These are phyloP conservation scores for Butyriboletus appendiculatus DNA, from an alignment of 1,284 basidiomycete genomes.

Conservation along the genomic window DNA sequence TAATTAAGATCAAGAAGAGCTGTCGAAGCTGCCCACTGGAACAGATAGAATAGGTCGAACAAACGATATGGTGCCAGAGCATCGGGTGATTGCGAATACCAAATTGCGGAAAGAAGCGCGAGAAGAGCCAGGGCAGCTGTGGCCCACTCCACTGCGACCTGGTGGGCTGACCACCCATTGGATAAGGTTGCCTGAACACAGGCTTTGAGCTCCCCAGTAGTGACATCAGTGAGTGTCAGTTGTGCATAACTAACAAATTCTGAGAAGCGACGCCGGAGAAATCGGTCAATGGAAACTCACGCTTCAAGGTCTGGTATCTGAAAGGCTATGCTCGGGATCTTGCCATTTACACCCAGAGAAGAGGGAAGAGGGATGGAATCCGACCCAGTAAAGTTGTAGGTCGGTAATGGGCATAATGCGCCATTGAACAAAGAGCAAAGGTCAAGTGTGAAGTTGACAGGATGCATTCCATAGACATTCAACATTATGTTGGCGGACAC, in stretches of 20 bases:
- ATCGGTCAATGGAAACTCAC: slow-evolving; percentile 14
- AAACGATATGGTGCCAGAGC: slow-evolving; percentile 61
- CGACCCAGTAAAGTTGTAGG: slow-evolving; percentile 83
- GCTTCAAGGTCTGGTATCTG: slow-evolving; percentile 91
- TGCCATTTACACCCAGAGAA: slow-evolving; percentile 50
- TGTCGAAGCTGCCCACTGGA: slow-evolving; percentile 79
- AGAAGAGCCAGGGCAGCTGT: slow-evolving; percentile 72
- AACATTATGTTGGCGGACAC: slow-evolving; percentile 79
- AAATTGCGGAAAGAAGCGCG: slow-evolving; percentile 65
- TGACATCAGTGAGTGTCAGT: slow-evolving; percentile 70
- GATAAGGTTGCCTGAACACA: slow-evolving; percentile 91
- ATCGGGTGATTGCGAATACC: slow-evolving; percentile 58
- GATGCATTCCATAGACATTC: slow-evolving; percentile 79
- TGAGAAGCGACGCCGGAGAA: slow-evolving; percentile 5
- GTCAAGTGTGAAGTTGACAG: slow-evolving; percentile 77
- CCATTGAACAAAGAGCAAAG: slow-evolving; percentile 77
- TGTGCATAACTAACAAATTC: slow-evolving; percentile 59
- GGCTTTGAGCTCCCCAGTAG: slow-evolving; percentile 72
- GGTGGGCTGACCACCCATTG: slow-evolving; percentile 86
- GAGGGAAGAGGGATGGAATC: slow-evolving; percentile 76
- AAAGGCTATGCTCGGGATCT: slow-evolving; percentile 82
- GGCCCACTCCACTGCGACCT: slow-evolving; percentile 76
- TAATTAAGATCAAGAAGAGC: slow-evolving; percentile 86
- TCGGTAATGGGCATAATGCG: slow-evolving; percentile 85
- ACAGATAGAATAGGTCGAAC: slow-evolving; percentile 80